Base-by-base conservation (phyloP, 768 basidiomycete species). In the Suillus discolor region DNA sequence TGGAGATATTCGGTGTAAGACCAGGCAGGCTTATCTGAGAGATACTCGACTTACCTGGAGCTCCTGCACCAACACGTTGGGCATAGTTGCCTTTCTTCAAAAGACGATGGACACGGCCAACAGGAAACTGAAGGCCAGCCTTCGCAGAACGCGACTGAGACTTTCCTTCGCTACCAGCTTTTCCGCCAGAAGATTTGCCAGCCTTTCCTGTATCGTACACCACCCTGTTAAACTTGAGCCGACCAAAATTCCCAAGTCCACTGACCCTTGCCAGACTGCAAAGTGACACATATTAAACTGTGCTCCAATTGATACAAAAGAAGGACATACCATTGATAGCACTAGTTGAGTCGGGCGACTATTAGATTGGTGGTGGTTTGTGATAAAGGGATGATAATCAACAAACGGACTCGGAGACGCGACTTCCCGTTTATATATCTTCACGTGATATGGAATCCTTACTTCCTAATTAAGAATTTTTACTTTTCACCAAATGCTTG, bases 91-190 rank as follows among this genome's bases (percentile, higher is more conserved):
- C 93, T 78, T 86, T 87, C 84, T 93, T 93, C 78, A 94, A 78
- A 51, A 93, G 87, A 86, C 92, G 89, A 81, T 93, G 93, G 67
- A 94, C 88, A 90, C 93, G 93, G 84, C 93, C 93, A 71, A 95
- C 93, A 62, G 93, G 93, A 83, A 95, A 92, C 76, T 91, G 89
- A 63, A 91, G 86, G 71, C 89, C 89, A 15, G 89, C 89, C 73
- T 89, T 90, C 62, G 89, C 83, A 28, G 89, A 91, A 62, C 89
- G 87, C 16, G 90, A 91, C 71, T 87, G 86, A 4, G 88, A 79
- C 73, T 90, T 90, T 38, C 77, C 79, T 67, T 81, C 81, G 60
- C 80, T 68, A 34, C 74, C 72, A 36, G 86, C 79, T 70, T 85
- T 87, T 68, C 87, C 87, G 69, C 81, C 81, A 62, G 59, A 28